Conservation (phyloP, 2,329 filamentous ascomycete species). For the Ceratocystis alfenasii region DNA sequence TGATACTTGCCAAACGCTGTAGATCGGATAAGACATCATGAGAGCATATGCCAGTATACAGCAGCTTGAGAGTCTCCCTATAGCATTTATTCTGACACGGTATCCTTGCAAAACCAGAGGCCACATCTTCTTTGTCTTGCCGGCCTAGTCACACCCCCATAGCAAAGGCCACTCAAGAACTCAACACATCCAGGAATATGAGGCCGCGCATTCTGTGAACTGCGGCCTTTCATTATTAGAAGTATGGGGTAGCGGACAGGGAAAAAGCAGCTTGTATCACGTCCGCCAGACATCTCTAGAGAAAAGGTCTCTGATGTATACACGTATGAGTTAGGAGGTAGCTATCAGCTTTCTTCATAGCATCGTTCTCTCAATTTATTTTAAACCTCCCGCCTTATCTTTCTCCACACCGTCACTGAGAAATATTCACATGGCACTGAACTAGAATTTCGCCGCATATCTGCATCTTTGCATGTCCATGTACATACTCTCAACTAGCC, state of each 20-base stretch:
- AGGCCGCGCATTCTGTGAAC: not conserved
- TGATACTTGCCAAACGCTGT: not conserved
- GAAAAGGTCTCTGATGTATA: not conserved
- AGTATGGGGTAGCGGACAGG: not conserved
- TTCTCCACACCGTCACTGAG: not conserved
- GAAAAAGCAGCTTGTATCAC: not conserved
- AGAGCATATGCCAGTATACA: not conserved
- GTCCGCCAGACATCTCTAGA: not conserved
- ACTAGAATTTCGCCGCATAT: slow-evolving; percentile 3
- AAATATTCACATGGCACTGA: not conserved
- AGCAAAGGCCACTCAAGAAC: not conserved
- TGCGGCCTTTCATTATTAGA: not conserved
- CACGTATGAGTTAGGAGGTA: not conserved
- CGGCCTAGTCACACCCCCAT: not conserved
- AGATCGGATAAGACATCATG: not conserved
- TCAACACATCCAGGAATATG: not conserved
- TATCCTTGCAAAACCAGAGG: not conserved
- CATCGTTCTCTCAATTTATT: not conserved
- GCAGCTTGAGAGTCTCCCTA: too few relatives aligned
- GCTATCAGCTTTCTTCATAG: not conserved
- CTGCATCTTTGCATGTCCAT: not conserved
- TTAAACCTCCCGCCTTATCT: not conserved
- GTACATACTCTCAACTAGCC: not conserved
- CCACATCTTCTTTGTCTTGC: not conserved
- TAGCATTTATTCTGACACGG: not conserved